Base-by-base conservation (phyloP, 208 protist genomes). In the Acanthamoeba triangularis region DNA sequence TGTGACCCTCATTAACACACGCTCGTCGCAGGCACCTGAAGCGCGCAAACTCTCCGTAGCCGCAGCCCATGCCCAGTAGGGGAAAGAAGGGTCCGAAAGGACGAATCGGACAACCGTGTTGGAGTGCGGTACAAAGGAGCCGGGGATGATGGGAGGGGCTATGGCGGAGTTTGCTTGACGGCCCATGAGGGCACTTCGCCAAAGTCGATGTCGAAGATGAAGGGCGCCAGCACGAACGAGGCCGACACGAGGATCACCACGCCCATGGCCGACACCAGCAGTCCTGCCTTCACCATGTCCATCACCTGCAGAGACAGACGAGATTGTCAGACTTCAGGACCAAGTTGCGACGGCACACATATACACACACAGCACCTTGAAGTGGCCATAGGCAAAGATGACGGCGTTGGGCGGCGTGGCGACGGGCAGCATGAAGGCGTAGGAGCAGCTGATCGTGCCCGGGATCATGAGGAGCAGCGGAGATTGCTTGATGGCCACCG, bases 361-460 rank as follows among this genome's bases (percentile, higher is more conserved):
- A 5, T 5, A 49, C 44, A 49, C 44, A 14, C 44, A 49, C 44
- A 49, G 44, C 11, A 87, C 78, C n/a, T 87, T 87, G 78, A 87
- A 37, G 18, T 59, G 69, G 13, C 37, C 20, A 7, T 67, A 94
- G 44, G 90, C 61, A n/a, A 94, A 94, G 23, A 94, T 82, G 69
- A 94, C 52, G 6, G 90, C 90, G 52, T 94, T 94, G 35, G 90
- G 90, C 30, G 90, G 90, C 28, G 90, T 94, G 5, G 90, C 90
- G 7, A 94, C 90, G 13, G 90, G 90, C n/a, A 94, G 90, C 90
- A 94, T 94, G 90, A 94, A 94, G 23, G 90, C 90, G 37, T 94
- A 94, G 23, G 90, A 94, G 54, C 90, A 94, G 13, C 28, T 35
- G 5, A 94, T 84, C 23, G 90, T 94, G n/a, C n/a, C 90, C 18